Percentiles rank a stretch among this genome's conserved stretches.
These are phyloP conservation scores for Cymodocea nodosa DNA, from an alignment of 116 monocot species.

Conservation along the genomic window DNA sequence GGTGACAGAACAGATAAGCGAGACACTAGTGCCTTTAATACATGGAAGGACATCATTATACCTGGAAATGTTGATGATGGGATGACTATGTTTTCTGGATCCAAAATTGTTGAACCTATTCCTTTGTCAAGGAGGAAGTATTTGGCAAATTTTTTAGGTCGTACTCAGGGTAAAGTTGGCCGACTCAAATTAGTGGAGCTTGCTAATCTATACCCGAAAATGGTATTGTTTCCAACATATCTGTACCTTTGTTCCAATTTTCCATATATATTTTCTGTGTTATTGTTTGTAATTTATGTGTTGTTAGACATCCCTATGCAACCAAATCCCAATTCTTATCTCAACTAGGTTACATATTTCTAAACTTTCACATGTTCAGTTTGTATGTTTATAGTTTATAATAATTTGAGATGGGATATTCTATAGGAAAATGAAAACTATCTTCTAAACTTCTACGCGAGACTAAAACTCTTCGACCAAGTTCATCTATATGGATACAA, in stretches of 20 bases:
- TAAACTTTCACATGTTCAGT: too few relatives aligned
- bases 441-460: not conserved
- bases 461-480: not conserved
- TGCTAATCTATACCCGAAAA: slow-evolving; percentile 79
- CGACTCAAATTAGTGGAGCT: slow-evolving; percentile 75
- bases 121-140: slow-evolving; percentile 85
- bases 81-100: slow-evolving; percentile 45
- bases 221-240: slow-evolving; percentile 28
- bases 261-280: not conserved
- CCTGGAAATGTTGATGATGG: slow-evolving; percentile 97
- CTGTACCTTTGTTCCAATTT: not conserved
- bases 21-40: slow-evolving; percentile 80
- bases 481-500: not conserved
- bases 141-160: slow-evolving; percentile 93
- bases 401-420: too few relatives aligned
- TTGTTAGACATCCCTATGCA: too few relatives aligned
- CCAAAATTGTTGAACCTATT: slow-evolving; percentile 45
- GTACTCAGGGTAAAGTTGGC: slow-evolving; percentile 84
- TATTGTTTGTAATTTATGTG: too few relatives aligned
- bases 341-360: too few relatives aligned
- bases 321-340: too few relatives aligned
- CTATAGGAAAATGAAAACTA: not conserved
- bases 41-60: slow-evolving; percentile 98
- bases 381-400: too few relatives aligned
- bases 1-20: slow-evolving; percentile 93